A percentile compares a stretch with the other conserved stretches of the same genome.
Conservation (phyloP, 768 basidiomycete species). For the Gyrodon lividus region DNA sequence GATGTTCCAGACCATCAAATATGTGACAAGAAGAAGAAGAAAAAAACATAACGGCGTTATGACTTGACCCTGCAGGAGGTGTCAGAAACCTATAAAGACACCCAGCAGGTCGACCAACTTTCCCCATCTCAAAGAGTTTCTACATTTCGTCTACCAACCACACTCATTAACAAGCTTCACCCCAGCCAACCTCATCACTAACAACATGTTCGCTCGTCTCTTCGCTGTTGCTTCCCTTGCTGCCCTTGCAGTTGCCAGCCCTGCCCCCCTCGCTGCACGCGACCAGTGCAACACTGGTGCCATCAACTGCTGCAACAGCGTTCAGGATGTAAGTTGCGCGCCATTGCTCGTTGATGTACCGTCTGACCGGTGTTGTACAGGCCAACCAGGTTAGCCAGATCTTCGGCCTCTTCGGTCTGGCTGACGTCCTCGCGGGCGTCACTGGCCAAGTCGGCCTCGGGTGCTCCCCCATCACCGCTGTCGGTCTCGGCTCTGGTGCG, state of each 20-base stretch:
- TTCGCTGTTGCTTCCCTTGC: slow-evolving; percentile 13
- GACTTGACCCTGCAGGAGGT: background rate
- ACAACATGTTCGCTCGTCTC: slow-evolving; percentile 18
- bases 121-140: background rate
- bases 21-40: slow-evolving; percentile 1
- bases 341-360: background rate
- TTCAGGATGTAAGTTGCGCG: slow-evolving; percentile 1
- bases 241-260: slow-evolving; percentile 12
- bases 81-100: slow-evolving; percentile 9
- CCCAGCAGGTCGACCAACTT: background rate
- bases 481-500: background rate
- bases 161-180: slow-evolving; percentile 5
- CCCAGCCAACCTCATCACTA: background rate
- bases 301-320: slow-evolving; percentile 14
- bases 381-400: background rate
- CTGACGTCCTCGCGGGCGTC: background rate
- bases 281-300: slow-evolving; percentile 12
- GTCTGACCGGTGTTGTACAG: background rate
- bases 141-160: background rate
- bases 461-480: slow-evolving; percentile 3
- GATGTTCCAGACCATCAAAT: slow-evolving; percentile 13
- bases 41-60: background rate
- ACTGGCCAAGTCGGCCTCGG: background rate
- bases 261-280: slow-evolving; percentile 1
- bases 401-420: background rate